Evolutionary conservation across 345 rosid species (phyloP).

Genomic region (Camelina hispida): DNA sequence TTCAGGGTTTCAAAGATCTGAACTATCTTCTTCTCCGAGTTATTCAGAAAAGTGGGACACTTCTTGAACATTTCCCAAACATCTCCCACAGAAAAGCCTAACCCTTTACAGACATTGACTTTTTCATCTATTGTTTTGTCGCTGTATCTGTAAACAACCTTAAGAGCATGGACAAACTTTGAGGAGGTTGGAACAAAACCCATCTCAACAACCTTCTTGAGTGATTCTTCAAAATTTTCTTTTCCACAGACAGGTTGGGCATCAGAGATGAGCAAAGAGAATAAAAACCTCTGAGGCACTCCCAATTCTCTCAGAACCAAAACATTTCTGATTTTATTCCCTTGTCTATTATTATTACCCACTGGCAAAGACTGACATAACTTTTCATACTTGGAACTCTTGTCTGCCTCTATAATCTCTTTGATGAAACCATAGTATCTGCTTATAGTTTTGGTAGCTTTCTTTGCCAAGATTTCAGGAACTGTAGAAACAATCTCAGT

Average conservation of each 20-base stretch:
- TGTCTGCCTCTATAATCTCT: neutral
- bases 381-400: neutral
- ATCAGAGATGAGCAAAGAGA: neutral
- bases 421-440: slow-evolving; percentile 20
- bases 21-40: slow-evolving; percentile 29
- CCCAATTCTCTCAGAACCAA: slow-evolving; percentile 32
- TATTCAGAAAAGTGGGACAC: neutral
- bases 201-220: slow-evolving; percentile 26
- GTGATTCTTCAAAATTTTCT: slow-evolving; percentile 14
- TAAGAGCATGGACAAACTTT: slow-evolving; percentile 33
- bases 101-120: slow-evolving; percentile 4
- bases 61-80: slow-evolving; percentile 37
- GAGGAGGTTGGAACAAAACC: slow-evolving; percentile 34
- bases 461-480: slow-evolving; percentile 9
- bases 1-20: neutral
- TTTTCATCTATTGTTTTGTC: slow-evolving; percentile 9
- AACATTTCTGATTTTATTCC: slow-evolving; percentile 27
- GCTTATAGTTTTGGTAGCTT: neutral
- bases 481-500: neutral
- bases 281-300: slow-evolving; percentile 26
- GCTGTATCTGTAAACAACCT: neutral
- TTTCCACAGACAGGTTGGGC: neutral
- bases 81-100: slow-evolving; percentile 42
- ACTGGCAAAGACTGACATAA: slow-evolving; percentile 2
- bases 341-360: neutral